A percentile compares a stretch with the other conserved stretches of the same genome.
phyloP scores from a whole-genome alignment of 2,329 filamentous ascomycete genomes.

The Sordariomycetes sp. region DNA sequence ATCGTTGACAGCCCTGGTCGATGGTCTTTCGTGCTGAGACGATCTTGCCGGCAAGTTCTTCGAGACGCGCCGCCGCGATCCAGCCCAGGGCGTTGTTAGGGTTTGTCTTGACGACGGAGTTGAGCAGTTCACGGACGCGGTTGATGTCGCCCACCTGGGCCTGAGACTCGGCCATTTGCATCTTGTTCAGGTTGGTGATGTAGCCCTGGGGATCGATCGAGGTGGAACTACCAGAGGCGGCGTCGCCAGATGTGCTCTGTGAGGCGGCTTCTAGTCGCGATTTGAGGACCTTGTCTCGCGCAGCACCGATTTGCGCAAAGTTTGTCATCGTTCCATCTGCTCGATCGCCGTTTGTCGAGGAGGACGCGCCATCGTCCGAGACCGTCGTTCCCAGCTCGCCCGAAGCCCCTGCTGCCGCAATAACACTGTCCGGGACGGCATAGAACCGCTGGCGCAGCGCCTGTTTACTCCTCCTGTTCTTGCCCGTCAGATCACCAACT shows the following conservation, averaged over 20 bases:
- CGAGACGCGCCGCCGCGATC: constrained; percentile 87
- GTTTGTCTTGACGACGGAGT: constrained; percentile 96
- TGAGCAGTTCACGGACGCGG: constrained; percentile 81
- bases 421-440: constrained; percentile 90
- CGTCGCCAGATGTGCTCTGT: constrained; percentile 53
- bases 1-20: constrained; percentile 77
- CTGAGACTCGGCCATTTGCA: constrained; percentile 69
- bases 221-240: constrained; percentile 69
- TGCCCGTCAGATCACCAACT: constrained; percentile 91
- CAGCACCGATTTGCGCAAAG: constrained; percentile 94
- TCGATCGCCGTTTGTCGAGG: constrained; percentile 21
- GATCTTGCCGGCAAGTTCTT: constrained; percentile 86
- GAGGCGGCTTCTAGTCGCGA: constrained; percentile 90
- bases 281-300: constrained; percentile 89
- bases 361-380: constrained; percentile 62
- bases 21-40: constrained; percentile 86
- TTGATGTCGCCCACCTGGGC: constrained; percentile 91
- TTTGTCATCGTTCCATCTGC: constrained; percentile 93
- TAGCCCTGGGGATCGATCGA: constrained; percentile 95
- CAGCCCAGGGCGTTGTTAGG: constrained; percentile 90
- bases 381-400: constrained; percentile 81
- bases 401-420: constrained; percentile 75
- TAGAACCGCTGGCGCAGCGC: constrained; percentile 82
- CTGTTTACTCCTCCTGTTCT: constrained; percentile 78
- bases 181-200: constrained; percentile 80